Base-by-base conservation (phyloP, 164 flowering plant genomes). In the Dillenia suffruticosa region DNA sequence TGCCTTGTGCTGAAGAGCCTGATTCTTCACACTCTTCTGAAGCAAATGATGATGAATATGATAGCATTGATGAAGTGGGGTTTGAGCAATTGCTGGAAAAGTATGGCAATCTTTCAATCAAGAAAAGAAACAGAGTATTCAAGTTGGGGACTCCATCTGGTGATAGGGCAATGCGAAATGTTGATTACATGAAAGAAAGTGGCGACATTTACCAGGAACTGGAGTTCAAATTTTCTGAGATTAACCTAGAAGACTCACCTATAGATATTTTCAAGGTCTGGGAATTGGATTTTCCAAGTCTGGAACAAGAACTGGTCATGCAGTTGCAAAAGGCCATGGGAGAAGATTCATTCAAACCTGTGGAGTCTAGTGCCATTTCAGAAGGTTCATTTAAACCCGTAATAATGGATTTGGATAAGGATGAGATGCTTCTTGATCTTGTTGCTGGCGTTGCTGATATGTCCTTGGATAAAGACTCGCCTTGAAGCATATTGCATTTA, bases 201-300 rank as follows among this genome's bases (percentile, higher is more conserved):
- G 63, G 43, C 32, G 32, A 54, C 17, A 9, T 9, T 62, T 80
- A 64, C 49, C 47, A 58, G 12, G 80, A 63, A 9, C 40, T 57
- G 54, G 75, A 61, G 40, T 62, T 58, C 8, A 74, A 50, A 19
- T 52, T 62, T 47, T 24, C 56, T 15, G 64, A 15, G 11, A 2
- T 12, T 66, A 81, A 70, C 53, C 15, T 44, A 0, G 87, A 83
- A 45, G 62, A 63, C 12, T 50, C 72, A 4, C 43, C 66, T 55
- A 71, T 72, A 5, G 78, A 79, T 55, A 82, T 87, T 44, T 89
- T 89, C 68, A 79, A 49, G 81, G 85, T 87, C 53, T 87, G 90
- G 96, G 84, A 89, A 74, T 67, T 87, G 63, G 77, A 65, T 14
- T 67, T 68, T 49, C 63, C 78, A 12, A 58, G 17, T 0, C 85